phyloP scores from a whole-genome alignment of 345 rosid species.

The Gynandropsis gynandra region DNA sequence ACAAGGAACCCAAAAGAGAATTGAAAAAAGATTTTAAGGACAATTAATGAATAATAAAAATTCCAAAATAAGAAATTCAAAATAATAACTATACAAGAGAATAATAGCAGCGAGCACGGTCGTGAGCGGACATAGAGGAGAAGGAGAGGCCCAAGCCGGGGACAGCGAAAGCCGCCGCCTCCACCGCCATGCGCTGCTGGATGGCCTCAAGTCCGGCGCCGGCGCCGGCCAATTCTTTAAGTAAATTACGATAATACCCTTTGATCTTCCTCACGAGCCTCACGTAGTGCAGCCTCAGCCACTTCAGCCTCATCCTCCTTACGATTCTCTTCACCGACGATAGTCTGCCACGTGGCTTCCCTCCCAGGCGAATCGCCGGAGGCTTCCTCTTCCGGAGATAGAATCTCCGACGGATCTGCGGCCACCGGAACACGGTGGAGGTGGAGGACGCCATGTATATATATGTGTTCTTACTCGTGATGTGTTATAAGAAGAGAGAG shows the following conservation, averaged over 20 bases:
- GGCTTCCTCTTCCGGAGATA: conserved; percentile 38
- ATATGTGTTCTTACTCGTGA: background rate
- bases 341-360: conserved; percentile 30
- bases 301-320: conserved; percentile 46
- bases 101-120: conserved; percentile 26
- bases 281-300: conserved; percentile 46
- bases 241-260: conserved; percentile 41
- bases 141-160: conserved; percentile 57
- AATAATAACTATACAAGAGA: conserved; percentile 20
- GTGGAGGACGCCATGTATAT: conserved; percentile 18
- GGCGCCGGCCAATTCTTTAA: conserved; percentile 45
- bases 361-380: conserved; percentile 55
- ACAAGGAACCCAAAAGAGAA: too few relatives aligned
- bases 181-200: conserved; percentile 56
- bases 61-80: background rate
- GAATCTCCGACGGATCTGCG: conserved; percentile 31
- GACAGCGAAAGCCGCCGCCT: conserved; percentile 46
- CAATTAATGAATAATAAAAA: background rate
- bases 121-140: conserved; percentile 31
- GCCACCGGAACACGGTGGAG: conserved; percentile 19
- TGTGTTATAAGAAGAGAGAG: background rate
- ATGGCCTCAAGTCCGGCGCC: conserved; percentile 40
- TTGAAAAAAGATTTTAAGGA: conserved; percentile 2
- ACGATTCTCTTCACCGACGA: conserved; percentile 34
- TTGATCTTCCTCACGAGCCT: conserved; percentile 45